Percentiles rank a stretch among this genome's conserved stretches.
Conservation (phyloP, 345 rosid genomes). For the Salix arbutifolia region DNA sequence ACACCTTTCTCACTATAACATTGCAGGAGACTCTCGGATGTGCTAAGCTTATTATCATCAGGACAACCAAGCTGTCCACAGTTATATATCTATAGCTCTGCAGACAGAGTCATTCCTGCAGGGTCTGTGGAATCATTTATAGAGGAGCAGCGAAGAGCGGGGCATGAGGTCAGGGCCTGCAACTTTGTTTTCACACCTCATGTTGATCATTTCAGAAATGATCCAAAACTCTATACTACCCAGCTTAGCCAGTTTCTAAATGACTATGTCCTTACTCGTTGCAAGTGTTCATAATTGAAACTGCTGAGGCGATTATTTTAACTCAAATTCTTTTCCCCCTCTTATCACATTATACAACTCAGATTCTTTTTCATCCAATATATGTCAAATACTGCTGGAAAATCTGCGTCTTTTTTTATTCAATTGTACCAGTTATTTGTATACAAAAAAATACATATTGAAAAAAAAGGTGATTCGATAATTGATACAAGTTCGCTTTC, state of each 20-base stretch:
- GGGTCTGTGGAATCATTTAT: slow-evolving; percentile 78
- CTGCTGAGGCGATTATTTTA: not conserved
- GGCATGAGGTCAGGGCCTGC: slow-evolving; percentile 80
- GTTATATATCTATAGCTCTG: slow-evolving; percentile 89
- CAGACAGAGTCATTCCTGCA: slow-evolving; percentile 89
- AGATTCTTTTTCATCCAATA: not conserved
- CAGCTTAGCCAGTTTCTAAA: slow-evolving; percentile 82
- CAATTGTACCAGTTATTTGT: not conserved
- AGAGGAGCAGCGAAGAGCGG: slow-evolving; percentile 67
- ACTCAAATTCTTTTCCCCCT: not conserved
- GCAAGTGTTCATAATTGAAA: slow-evolving; percentile 27
- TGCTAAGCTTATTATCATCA: slow-evolving; percentile 56
- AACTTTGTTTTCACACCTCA: slow-evolving; percentile 94
- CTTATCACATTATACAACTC: not conserved
- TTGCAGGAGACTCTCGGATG: slow-evolving; percentile 78
- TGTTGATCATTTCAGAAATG: slow-evolving; percentile 92
- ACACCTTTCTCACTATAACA: not conserved
- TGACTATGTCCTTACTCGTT: slow-evolving; percentile 53
- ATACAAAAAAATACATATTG: too few relatives aligned
- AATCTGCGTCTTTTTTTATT: not conserved
- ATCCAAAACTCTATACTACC: slow-evolving; percentile 67
- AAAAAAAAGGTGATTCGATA: not conserved
- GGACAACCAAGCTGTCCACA: slow-evolving; percentile 91
- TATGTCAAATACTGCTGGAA: not conserved
- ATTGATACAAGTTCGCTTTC: not conserved